Evolutionary conservation across 2,329 filamentous ascomycete species (phyloP).

Genomic region (Stagonosporopsis tanaceti): DNA sequence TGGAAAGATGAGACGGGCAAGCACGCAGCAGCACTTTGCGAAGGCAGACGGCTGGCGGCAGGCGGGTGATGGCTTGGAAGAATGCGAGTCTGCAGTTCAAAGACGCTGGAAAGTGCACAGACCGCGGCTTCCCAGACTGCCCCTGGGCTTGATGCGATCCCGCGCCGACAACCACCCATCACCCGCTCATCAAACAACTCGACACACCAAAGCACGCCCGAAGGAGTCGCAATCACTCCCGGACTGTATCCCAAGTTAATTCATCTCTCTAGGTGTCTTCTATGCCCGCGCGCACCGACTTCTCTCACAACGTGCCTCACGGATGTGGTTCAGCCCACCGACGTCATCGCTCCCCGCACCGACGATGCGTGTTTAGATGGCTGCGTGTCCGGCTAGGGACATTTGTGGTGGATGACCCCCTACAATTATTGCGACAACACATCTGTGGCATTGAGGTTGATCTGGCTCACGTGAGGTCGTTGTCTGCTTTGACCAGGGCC

Average conservation of each 20-base stretch:
- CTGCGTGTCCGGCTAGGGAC: not conserved
- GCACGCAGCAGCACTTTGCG: constrained; percentile 17
- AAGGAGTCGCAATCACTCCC: constrained; percentile 25
- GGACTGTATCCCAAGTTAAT: constrained; percentile 7
- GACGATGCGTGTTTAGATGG: not conserved
- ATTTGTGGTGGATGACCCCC: not conserved
- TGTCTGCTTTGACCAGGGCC: constrained; percentile 3
- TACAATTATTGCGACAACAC: not conserved
- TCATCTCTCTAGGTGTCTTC: not conserved
- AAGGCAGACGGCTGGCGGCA: constrained; percentile 30
- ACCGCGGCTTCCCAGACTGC: constrained; percentile 14
- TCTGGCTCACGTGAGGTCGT: constrained; percentile 14
- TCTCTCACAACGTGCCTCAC: constrained; percentile 2
- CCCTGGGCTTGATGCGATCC: constrained; percentile 16
- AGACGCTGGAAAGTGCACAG: constrained; percentile 16
- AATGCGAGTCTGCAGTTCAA: constrained; percentile 29
- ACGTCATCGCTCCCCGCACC: constrained; percentile 37
- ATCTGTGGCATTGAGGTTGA: not conserved
- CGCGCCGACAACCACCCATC: constrained; percentile 26
- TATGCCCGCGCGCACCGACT: constrained; percentile 17
- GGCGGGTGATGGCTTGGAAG: constrained; percentile 35
- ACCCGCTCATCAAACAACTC: constrained; percentile 20
- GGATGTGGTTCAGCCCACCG: constrained; percentile 25
- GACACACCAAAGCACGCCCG: constrained; percentile 4
- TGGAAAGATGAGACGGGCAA: constrained; percentile 10